Evolutionary conservation across 192 early-diverging fungal genomes (phyloP), one percentile per base, ranked within the genome.

Genomic region (Backusella morwellensis): DNA sequence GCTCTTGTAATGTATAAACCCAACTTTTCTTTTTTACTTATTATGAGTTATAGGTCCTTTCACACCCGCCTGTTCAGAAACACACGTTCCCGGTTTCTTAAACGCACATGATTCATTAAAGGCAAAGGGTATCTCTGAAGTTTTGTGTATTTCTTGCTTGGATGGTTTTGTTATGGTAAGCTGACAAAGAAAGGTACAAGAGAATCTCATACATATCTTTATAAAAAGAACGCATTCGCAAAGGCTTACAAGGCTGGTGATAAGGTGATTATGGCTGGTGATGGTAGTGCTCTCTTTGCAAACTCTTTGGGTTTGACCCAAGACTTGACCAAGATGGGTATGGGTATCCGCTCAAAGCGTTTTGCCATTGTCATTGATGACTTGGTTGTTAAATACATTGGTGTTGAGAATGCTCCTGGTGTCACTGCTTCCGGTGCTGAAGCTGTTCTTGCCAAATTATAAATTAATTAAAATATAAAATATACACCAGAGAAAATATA

Each of bases 341-440:
- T 94, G 86, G 93, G 93, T 70, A 79, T 91, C 52, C 86, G 94
- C 19, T 86, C 91, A 38, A 80, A 89, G 78, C 89, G 94, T 75
- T 94, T 91, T 72, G 94, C 93, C 8, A 82, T 93, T 75, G 85
- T 93, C 50, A 84, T 89, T 38, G 87, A 95, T 79, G 86, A 94
- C 75, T 85, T 93, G 68, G 86, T 90, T 73, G 92, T 94, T 63
- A 86, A 86, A 66, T 91, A 92, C 70, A 77, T 95, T 35, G 92
- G 92, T 74, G 93, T 94, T 63, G 94, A 93, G 75, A 35, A 50
- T 34, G 73, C 68, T n/a, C 76, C 69, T 38, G 89, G 87, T 56
- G 81, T 90, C 35, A 76, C 85, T 40, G 79, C 85, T 68, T 87
- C 87, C 41, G 84, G 85, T 56, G 90, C 87, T 32, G 82, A 85